Evolutionary conservation across 1,284 basidiomycete genomes (phyloP).

Genomic region (Pseudozyma thailandica): DNA sequence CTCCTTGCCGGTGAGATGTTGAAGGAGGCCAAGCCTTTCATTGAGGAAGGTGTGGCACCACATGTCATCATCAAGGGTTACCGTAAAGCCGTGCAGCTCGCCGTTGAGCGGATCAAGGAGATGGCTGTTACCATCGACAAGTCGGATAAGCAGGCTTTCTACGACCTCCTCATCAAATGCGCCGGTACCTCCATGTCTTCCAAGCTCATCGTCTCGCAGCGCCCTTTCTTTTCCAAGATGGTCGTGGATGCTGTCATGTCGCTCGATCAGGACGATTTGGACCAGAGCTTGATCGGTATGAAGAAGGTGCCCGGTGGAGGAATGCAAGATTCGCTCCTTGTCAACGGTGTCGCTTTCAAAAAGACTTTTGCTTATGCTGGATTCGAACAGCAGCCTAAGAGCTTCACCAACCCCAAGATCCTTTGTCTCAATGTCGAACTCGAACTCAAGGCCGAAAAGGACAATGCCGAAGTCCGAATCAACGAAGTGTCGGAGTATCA

Average conservation of each 20-base stretch:
- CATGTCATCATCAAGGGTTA: slow-evolving; percentile 98
- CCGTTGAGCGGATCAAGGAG: slow-evolving; percentile 85
- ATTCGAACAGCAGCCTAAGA: slow-evolving; percentile 98
- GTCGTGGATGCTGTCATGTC: slow-evolving; percentile 88
- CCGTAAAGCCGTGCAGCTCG: slow-evolving; percentile 85
- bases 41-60: slow-evolving; percentile 97
- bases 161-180: slow-evolving; percentile 91
- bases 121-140: slow-evolving; percentile 92
- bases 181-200: slow-evolving; percentile 99
- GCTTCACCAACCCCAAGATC: slow-evolving; percentile 87
- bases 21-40: slow-evolving; percentile 88
- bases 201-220: slow-evolving; percentile 98
- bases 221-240: slow-evolving; percentile 99
- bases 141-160: slow-evolving; percentile 89
- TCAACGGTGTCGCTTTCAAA: slow-evolving; percentile 97
- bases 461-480: slow-evolving; percentile 98
- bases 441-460: slow-evolving; percentile 98
- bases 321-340: slow-evolving; percentile 87
- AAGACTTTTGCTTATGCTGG: slow-evolving; percentile 99
- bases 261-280: slow-evolving; percentile 89
- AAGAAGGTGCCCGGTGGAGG: slow-evolving; percentile 99
- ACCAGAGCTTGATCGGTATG: slow-evolving; percentile 95
- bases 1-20: slow-evolving; percentile 92
- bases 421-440: slow-evolving; percentile 97
- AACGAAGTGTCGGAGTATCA: slow-evolving; percentile 89